Evolutionary conservation across 2,329 filamentous ascomycete genomes (phyloP), one percentile per base, ranked within the genome.

Genomic region (Penicillium sp.): DNA sequence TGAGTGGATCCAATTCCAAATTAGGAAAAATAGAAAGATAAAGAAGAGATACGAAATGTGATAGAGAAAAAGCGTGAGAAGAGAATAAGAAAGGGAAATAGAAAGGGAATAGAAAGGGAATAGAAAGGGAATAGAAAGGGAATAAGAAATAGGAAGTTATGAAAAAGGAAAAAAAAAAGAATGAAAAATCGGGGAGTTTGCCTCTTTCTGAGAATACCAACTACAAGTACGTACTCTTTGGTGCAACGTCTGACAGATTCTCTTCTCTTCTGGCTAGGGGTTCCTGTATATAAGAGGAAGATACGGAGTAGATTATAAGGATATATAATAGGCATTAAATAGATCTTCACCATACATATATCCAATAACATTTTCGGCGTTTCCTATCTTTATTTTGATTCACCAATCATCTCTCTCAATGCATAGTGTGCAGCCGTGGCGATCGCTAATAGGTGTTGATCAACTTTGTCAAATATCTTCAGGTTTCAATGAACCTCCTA

Each of bases 401-500:
- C 47, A 25, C 61, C 60, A 62, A 63, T 63, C 61, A 62, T 8
- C 17, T 31, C 10, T 12, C 38, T 19, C 31, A 14, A 26, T 37
- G 19, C 22, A 33, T 53, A 28, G 51, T 54, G 60, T 63, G 61
- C 50, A 33, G 42, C 45, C 22, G 33, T 33, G 19, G 14, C 26
- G 47, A 31, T 43, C 53, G 30, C 28, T 49, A 43, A 62, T 61
- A 56, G 55, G 59, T 37, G 58, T n/a, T n/a, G 22, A 22, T 22
- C 22, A 22, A 22, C n/a, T 22, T 22, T 22, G 22, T 22, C 22
- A 22, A 17, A 30, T n/a, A 44, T 44, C 17, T 44, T 43, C 12
- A 19, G 2, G 25, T 33, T 5, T 42, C 14, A 14, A 14, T 38
- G 22, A 28, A 8, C 26, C 26, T 28, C 9, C 7, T 8, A 28